Evolutionary conservation across 2,329 filamentous ascomycete genomes (phyloP), one percentile per base, ranked within the genome.

Genomic region (Penicillium sp.): DNA sequence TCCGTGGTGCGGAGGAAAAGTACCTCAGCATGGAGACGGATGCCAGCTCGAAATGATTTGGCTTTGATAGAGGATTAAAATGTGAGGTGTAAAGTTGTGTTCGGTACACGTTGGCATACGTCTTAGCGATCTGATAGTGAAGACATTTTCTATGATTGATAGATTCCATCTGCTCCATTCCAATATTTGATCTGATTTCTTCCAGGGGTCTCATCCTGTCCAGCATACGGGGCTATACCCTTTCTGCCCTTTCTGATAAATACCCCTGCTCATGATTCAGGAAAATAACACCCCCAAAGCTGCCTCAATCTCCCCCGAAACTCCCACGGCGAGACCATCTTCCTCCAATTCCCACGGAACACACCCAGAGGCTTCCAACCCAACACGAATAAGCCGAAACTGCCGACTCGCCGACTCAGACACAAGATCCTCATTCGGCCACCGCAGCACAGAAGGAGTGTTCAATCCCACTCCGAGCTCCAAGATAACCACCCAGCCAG

Each of bases 1-100:
- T 98, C 75, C 89, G 88, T 61, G 86, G 88, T 55, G 94, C 93
- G 1, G 94, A 97, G 80, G 84, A 89, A 75, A 82, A 84, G 75
- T 87, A 89, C 75, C 73, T 83, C 64, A 81, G 74, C 53, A 61
- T 78, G 68, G 75, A 80, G 66, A 68, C 69, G 59, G 69, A 74
- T 40, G 64, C 57, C 28, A 38, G 33, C 14, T 49, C 45, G 5
- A n/a, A n/a, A 26, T 64, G 46, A 45, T 4, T 4, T 28, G 8
- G 33, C 22, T 4, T 13, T 16, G 35, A 13, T 40, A 37, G 3
- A 40, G 37, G 51, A 33, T 19, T 33, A 22, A 35, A 35, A 19
- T 35, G 28, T 30, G 45, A n/a, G 45, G 45, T 48, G 26, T 48
- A 28, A 30, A 51, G 46, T 35, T n/a, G 10, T 22, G 26, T 38